phyloP scores from a whole-genome alignment of 768 basidiomycete species.

The Tricholoma furcatifolium region DNA sequence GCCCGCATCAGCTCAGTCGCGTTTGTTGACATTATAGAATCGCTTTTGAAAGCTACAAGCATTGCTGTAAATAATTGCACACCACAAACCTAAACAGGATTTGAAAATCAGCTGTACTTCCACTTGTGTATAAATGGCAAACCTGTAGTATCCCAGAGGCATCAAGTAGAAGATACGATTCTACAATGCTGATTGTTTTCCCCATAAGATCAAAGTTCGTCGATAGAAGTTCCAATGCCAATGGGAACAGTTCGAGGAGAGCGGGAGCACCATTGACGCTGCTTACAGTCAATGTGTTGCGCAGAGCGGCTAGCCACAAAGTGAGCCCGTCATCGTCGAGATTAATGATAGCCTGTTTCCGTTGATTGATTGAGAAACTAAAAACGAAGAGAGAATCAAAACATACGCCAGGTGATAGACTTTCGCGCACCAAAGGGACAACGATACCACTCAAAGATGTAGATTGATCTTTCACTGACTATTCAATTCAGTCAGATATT shows the following conservation, averaged over 20 bases:
- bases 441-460: conserved; percentile 52
- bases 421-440: conserved; percentile 63
- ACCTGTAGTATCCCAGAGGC: conserved; percentile 63
- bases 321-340: conserved; percentile 78
- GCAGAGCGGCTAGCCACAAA: conserved; percentile 72
- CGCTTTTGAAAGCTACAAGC: conserved; percentile 46
- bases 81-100: conserved; percentile 44
- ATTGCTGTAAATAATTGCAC: conserved; percentile 59
- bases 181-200: conserved; percentile 61
- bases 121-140: conserved; percentile 10
- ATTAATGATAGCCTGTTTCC: conserved; percentile 55
- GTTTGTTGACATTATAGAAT: conserved; percentile 47
- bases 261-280: conserved; percentile 44
- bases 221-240: conserved; percentile 56
- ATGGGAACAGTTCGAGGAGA: conserved; percentile 66
- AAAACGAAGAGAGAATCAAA: neutral
- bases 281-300: conserved; percentile 57
- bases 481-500: neutral
- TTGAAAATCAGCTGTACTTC: neutral
- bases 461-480: conserved; percentile 72
- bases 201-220: conserved; percentile 76
- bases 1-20: conserved; percentile 61
- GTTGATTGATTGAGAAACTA: conserved; percentile 7
- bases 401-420: conserved; percentile 56
- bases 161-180: conserved; percentile 80